Base-by-base conservation (phyloP, 1,139 yeast genomes). In the Nadsonia starkeyi-henricii region DNA sequence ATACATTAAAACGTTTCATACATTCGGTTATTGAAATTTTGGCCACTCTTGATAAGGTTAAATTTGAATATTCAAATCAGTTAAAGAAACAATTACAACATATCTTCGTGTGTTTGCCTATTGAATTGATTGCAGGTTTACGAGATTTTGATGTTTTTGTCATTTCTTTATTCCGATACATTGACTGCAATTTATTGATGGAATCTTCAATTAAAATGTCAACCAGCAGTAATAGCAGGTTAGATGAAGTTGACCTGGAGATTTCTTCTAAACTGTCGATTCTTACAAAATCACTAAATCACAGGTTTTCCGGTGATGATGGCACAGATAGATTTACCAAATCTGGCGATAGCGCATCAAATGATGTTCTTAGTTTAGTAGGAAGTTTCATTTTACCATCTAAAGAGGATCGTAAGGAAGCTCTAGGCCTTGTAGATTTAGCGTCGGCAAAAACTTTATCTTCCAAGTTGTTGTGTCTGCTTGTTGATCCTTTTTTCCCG, bases 401-500 rank as follows among this genome's bases (percentile, higher is more conserved):
- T 1, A 45, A 47, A 3, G 44, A 47, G 26, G 49, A 47, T 20
- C 33, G 49, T 20, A 28, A 43, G 20, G 23, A 44, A 15, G 46
- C 44, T 19, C 37, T 47, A 20, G 49, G 49, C 4, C 30, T 43
- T 9, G 20, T 41, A 20, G 18, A 28, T 2, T n/a, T 33, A 13
- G 15, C 39, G 4, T 33, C 39, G 4, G 17, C 39, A 4, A 13
- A 12, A 13, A 39, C 39, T 7, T 7, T 47, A 9, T 44, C 46
- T 15, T 37, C 46, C 23, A 19, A 42, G 26, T 41, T 47, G 15
- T 44, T 47, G n/a, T 41, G 41, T 39, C 39, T 47, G 36, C 41
- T 44, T 5, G 44, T 43, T 13, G 44, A 44, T 18, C 49, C 49
- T 2, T 39, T 28, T 30, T 44, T 43, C 44, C 41, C 28, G 23